phyloP scores from a whole-genome alignment of 345 rosid species.

The Clarkia xantiana region DNA sequence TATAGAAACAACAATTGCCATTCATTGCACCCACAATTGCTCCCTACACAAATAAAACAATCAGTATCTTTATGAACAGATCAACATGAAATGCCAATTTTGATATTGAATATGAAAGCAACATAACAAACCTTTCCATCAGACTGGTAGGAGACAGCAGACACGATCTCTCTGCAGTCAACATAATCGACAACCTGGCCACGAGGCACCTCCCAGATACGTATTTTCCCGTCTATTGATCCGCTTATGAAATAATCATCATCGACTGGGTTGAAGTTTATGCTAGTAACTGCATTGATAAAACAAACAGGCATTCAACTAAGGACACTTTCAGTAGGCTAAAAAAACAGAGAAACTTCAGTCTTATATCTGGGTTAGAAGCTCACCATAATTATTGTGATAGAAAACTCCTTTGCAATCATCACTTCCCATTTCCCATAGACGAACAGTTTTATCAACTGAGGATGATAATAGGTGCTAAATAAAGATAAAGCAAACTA shows the following conservation, averaged over 20 bases:
- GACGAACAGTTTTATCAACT: conserved; percentile 45
- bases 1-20: conserved; percentile 53
- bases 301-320: not conserved
- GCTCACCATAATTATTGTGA: conserved; percentile 53
- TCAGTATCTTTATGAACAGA: not conserved
- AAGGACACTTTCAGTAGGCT: not conserved
- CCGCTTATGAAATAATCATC: conserved; percentile 43
- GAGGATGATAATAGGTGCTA: conserved; percentile 63
- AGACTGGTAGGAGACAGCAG: conserved; percentile 53
- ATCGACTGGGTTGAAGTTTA: conserved; percentile 40
- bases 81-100: not conserved
- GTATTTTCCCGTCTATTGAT: conserved; percentile 55
- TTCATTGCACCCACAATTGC: conserved; percentile 56
- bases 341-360: conserved; percentile 1
- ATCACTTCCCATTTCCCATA: conserved; percentile 42
- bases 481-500: conserved; percentile 8
- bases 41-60: conserved; percentile 25
- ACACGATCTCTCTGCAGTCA: conserved; percentile 49
- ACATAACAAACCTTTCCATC: conserved; percentile 41
- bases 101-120: not conserved
- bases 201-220: conserved; percentile 51
- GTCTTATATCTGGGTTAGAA: conserved; percentile 1
- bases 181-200: conserved; percentile 52
- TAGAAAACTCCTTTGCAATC: conserved; percentile 42
- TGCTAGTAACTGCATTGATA: conserved; percentile 28